phyloP scores from a whole-genome alignment of 768 basidiomycete species.

The Kondoa malvinella region DNA sequence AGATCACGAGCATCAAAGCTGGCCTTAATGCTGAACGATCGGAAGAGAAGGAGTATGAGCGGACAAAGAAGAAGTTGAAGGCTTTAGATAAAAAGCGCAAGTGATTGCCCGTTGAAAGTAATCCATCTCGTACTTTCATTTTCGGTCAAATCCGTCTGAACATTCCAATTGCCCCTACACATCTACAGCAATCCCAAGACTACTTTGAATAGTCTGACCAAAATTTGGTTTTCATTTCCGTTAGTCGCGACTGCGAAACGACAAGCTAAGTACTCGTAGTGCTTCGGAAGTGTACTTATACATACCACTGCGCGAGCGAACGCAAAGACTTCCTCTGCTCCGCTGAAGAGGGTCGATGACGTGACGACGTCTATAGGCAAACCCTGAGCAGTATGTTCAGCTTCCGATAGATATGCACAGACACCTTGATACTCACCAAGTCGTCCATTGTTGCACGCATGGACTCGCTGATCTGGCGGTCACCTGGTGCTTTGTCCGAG shows the following conservation, averaged over 20 bases:
- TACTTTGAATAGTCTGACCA: slow-evolving; percentile 11
- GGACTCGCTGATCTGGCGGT: slow-evolving; percentile 38
- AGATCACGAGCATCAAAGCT: slow-evolving; percentile 57
- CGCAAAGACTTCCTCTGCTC: slow-evolving; percentile 93
- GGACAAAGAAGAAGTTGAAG: slow-evolving; percentile 61
- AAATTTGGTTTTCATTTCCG: slow-evolving; percentile 17
- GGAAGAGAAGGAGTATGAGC: slow-evolving; percentile 82
- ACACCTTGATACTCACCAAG: slow-evolving; percentile 41
- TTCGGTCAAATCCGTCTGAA: not conserved
- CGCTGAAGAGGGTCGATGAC: slow-evolving; percentile 73
- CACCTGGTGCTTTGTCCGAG: slow-evolving; percentile 43
- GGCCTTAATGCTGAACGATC: slow-evolving; percentile 63
- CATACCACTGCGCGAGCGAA: slow-evolving; percentile 61
- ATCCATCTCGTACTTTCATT: too few relatives aligned
- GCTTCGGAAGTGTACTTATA: not conserved
- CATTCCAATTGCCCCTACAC: not conserved
- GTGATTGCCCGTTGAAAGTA: too few relatives aligned
- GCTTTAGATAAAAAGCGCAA: slow-evolving; percentile 47
- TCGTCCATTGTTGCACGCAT: slow-evolving; percentile 73
- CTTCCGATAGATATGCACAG: not conserved
- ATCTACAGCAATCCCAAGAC: not conserved
- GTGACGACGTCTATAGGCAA: slow-evolving; percentile 60
- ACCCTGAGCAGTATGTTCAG: slow-evolving; percentile 40
- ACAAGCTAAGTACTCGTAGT: not conserved
- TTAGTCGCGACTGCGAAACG: slow-evolving; percentile 6